Evolutionary conservation across 1,284 basidiomycete species (phyloP).

Genomic region (Cronartium ribicola): DNA sequence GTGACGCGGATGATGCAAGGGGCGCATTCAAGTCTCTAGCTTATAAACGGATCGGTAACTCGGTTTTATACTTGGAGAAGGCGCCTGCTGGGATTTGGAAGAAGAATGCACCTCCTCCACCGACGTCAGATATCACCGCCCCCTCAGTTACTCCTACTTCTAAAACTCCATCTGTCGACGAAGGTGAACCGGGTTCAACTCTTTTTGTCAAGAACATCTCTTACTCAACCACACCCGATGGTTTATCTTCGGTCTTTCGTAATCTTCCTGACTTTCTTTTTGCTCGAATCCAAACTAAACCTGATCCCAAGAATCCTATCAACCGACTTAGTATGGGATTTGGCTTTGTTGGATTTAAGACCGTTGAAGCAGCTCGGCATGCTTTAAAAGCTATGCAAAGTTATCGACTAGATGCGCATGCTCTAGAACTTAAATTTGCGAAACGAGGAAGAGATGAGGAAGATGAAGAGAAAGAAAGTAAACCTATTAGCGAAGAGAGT

Average conservation of each 20-base stretch:
- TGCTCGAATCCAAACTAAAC: constrained; percentile 84
- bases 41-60: constrained; percentile 82
- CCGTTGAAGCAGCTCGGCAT: constrained; percentile 65
- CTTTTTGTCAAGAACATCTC: constrained; percentile 92
- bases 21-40: constrained; percentile 76
- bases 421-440: constrained; percentile 77
- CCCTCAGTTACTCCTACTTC: background rate
- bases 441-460: constrained; percentile 67
- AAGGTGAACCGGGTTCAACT: constrained; percentile 68
- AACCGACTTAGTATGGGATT: constrained; percentile 80
- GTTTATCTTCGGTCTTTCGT: constrained; percentile 68
- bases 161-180: constrained; percentile 47
- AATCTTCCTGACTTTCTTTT: constrained; percentile 77
- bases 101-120: constrained; percentile 30
- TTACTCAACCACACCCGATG: constrained; percentile 77
- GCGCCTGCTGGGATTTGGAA: constrained; percentile 72
- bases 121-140: background rate
- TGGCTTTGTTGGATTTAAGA: constrained; percentile 89
- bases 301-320: constrained; percentile 67
- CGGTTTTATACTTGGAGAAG: constrained; percentile 87
- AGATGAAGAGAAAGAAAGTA: constrained; percentile 52
- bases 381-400: constrained; percentile 77
- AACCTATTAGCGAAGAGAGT: constrained; percentile 52
- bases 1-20: constrained; percentile 64
- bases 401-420: constrained; percentile 80